These are phyloP conservation scores for Nakaseomyces delphensis DNA, from an alignment of 1,139 yeast species.

Conservation along the genomic window DNA sequence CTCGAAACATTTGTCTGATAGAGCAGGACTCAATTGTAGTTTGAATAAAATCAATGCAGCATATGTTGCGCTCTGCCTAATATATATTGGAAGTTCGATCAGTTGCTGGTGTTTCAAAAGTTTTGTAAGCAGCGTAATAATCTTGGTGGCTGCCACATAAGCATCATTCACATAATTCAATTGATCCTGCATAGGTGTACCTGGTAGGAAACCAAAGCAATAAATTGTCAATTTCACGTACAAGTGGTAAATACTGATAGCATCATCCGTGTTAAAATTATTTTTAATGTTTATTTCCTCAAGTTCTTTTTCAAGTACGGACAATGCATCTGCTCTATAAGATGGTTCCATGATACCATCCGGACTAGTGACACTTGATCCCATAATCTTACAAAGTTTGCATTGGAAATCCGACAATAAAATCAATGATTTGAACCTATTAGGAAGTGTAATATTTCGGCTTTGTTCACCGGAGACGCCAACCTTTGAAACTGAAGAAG, in stretches of 20 bases:
- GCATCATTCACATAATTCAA: constrained; percentile 71
- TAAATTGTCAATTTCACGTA: constrained; percentile 77
- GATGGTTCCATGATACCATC: constrained; percentile 85
- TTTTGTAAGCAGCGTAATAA: constrained; percentile 68
- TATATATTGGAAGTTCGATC: constrained; percentile 78
- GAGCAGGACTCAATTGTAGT: constrained; percentile 68
- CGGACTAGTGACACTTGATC: constrained; percentile 76
- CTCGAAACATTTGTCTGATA: constrained; percentile 70
- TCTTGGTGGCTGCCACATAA: constrained; percentile 70
- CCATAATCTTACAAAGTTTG: constrained; percentile 77
- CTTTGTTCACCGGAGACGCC: constrained; percentile 1
- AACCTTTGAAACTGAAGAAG: neutral
- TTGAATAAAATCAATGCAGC: constrained; percentile 75
- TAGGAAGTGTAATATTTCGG: constrained; percentile 42
- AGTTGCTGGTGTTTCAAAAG: constrained; percentile 58
- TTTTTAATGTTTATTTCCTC: constrained; percentile 48
- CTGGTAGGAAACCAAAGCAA: constrained; percentile 85
- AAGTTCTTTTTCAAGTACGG: constrained; percentile 68
- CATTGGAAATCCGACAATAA: constrained; percentile 76
- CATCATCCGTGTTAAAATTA: constrained; percentile 41
- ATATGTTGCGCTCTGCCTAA: constrained; percentile 75
- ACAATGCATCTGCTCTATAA: constrained; percentile 70
- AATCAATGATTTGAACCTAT: constrained; percentile 61
- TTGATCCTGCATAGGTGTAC: constrained; percentile 82
- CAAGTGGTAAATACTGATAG: constrained; percentile 71